Evolutionary conservation across 169 alveolate species (phyloP).

Genomic region (Plasmodium cynomolgi): DNA sequence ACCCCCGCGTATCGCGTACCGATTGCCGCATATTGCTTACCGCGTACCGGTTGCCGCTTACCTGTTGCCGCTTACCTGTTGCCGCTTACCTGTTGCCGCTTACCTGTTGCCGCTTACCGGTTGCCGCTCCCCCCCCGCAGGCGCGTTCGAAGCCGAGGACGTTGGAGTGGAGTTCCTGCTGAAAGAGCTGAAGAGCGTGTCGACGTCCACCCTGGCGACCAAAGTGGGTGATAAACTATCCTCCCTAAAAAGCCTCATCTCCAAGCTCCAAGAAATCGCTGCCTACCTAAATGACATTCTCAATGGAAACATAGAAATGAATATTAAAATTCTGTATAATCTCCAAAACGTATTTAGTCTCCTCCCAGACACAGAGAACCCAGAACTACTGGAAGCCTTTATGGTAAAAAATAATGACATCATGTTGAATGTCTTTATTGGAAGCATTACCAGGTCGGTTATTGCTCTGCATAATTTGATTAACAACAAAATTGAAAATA

Average conservation of each 20-base stretch:
- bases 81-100: neutral
- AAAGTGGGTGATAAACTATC: conserved; percentile 85
- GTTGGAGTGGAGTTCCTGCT: conserved; percentile 99
- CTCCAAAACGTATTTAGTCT: conserved; percentile 95
- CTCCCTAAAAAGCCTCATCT: conserved; percentile 79
- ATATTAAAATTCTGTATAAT: conserved; percentile 90
- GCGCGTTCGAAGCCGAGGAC: conserved; percentile 99
- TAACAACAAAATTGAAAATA: conserved; percentile 93
- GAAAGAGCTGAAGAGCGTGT: conserved; percentile 96
- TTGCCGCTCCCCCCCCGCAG: conserved; percentile 67
- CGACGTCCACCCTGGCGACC: conserved; percentile 94
- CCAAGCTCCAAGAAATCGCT: conserved; percentile 79
- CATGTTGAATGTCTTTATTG: conserved; percentile 93
- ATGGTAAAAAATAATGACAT: conserved; percentile 94
- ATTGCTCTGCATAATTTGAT: conserved; percentile 96
- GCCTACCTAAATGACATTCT: conserved; percentile 85
- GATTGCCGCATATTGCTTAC: neutral
- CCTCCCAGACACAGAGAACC: conserved; percentile 92
- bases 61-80: neutral
- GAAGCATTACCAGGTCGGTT: conserved; percentile 93
- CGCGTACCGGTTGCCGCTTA: neutral
- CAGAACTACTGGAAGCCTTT: conserved; percentile 91
- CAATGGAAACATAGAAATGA: conserved; percentile 90
- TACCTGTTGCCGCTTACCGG: neutral
- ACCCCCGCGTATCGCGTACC: neutral